A percentile compares a stretch with the other conserved stretches of the same genome.
These are phyloP conservation scores for Serendipita sp. DNA, from an alignment of 768 basidiomycete genomes.

Conservation along the genomic window DNA sequence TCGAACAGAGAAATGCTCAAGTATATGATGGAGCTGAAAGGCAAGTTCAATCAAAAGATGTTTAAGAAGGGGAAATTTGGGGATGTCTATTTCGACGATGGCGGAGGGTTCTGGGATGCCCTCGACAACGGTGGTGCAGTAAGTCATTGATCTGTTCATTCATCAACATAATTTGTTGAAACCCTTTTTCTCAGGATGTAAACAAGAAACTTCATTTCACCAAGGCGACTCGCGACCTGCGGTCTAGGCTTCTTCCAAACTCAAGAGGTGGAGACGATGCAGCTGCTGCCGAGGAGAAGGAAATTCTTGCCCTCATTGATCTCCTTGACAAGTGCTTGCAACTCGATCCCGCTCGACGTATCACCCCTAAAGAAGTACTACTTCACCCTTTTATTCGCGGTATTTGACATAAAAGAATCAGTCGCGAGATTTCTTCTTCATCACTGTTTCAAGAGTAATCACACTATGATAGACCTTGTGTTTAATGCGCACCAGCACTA, in stretches of 20 bases:
- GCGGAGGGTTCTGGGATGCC: constrained; percentile 49
- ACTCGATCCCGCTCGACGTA: constrained; percentile 70
- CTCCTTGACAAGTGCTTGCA: constrained; percentile 79
- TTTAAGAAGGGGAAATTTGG: constrained; percentile 91
- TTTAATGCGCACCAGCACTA: too few relatives aligned
- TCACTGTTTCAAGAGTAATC: too few relatives aligned
- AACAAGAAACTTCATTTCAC: constrained; percentile 67
- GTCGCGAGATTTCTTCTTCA: too few relatives aligned
- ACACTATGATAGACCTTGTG: too few relatives aligned
- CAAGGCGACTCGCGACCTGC: constrained; percentile 67
- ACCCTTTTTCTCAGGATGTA: constrained; percentile 39
- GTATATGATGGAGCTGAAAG: constrained; percentile 96
- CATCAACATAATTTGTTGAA: neutral
- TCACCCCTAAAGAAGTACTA: constrained; percentile 82
- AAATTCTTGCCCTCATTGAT: constrained; percentile 69
- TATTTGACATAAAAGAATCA: neutral
- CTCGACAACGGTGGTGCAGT: constrained; percentile 71
- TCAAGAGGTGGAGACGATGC: constrained; percentile 39
- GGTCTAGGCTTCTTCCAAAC: constrained; percentile 74
- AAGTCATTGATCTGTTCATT: constrained; percentile 21
- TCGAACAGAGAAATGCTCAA: constrained; percentile 97
- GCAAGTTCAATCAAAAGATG: constrained; percentile 82
- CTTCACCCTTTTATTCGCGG: constrained; percentile 72
- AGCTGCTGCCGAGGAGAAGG: constrained; percentile 53
- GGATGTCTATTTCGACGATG: constrained; percentile 84